These are phyloP conservation scores for Flagelloscypha sp. DNA, from an alignment of 768 basidiomycete genomes.

Conservation along the genomic window DNA sequence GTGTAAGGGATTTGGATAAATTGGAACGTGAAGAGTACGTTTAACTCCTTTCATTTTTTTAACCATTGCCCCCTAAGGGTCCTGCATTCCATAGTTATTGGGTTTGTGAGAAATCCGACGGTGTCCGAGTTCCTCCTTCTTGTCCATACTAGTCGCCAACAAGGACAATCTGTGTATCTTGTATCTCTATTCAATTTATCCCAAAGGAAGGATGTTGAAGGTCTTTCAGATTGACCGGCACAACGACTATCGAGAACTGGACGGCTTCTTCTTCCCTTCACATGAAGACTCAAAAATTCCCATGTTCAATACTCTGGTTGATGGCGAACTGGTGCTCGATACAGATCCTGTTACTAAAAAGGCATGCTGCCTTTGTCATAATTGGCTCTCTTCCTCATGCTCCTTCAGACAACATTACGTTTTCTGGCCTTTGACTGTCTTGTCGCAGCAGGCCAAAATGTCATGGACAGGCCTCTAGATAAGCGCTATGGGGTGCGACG, in stretches of 20 bases:
- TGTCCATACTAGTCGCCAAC: slow-evolving; percentile 50
- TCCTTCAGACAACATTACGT: slow-evolving; percentile 63
- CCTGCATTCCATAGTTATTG: slow-evolving; percentile 60
- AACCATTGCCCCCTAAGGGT: neutral
- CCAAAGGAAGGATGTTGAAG: no score
- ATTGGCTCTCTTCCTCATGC: slow-evolving; percentile 4
- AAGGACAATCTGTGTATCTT: slow-evolving; percentile 28
- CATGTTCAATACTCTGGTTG: slow-evolving; percentile 74
- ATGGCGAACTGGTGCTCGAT: slow-evolving; percentile 92
- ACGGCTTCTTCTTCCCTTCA: slow-evolving; percentile 85
- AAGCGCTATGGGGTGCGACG: slow-evolving; percentile 80
- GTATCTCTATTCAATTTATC: slow-evolving; percentile 3
- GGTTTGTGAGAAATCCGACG: slow-evolving; percentile 99
- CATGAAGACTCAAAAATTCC: slow-evolving; percentile 62
- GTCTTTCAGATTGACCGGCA: slow-evolving; percentile 82
- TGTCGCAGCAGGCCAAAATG: slow-evolving; percentile 75
- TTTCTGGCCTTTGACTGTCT: slow-evolving; percentile 91
- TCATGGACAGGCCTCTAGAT: slow-evolving; percentile 76
- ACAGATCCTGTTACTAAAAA: slow-evolving; percentile 65
- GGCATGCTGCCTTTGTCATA: slow-evolving; percentile 34
- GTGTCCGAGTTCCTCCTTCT: slow-evolving; percentile 84
- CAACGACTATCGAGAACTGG: slow-evolving; percentile 69
- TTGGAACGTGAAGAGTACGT: slow-evolving; percentile 80
- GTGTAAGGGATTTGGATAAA: slow-evolving; percentile 54
- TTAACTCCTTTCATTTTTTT: slow-evolving; percentile 2